A percentile compares a stretch with the other conserved stretches of the same genome.
These are phyloP conservation scores for Eucalyptus polybractea DNA, from an alignment of 345 rosid species.

Conservation along the genomic window DNA sequence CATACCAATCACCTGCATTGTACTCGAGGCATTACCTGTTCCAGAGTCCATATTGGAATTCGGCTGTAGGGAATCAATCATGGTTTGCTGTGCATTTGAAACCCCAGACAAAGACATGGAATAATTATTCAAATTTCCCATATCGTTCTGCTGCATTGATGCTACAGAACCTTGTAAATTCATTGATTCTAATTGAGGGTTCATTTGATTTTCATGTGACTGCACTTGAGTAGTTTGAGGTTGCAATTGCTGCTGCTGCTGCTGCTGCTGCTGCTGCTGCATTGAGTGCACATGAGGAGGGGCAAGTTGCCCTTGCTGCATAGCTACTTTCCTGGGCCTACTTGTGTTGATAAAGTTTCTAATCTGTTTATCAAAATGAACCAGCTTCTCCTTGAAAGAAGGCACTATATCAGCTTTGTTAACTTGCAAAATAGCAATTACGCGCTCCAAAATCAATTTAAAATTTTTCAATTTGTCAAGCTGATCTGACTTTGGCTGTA, in stretches of 20 bases:
- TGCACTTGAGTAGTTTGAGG: conserved; percentile 44
- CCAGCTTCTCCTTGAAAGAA: conserved; percentile 54
- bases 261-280: no score
- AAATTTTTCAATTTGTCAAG: conserved; percentile 53
- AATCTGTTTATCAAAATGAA: conserved; percentile 66
- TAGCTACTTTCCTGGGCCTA: conserved; percentile 40
- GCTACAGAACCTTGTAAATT: conserved; percentile 43
- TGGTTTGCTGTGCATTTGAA: conserved; percentile 48
- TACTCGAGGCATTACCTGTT: conserved; percentile 50
- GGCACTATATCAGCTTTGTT: conserved; percentile 35
- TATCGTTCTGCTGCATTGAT: conserved; percentile 43
- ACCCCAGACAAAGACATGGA: conserved; percentile 54
- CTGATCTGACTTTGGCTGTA: conserved; percentile 63
- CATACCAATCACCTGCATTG: conserved; percentile 48
- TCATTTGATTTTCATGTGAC: conserved; percentile 60
- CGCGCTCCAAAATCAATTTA: conserved; percentile 59
- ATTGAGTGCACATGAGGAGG: conserved; percentile 39
- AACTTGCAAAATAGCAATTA: conserved; percentile 38
- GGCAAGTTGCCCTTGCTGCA: conserved; percentile 63
- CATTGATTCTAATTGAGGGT: conserved; percentile 56
- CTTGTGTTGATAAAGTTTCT: conserved; percentile 31
- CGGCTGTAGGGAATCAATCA: conserved; percentile 51
- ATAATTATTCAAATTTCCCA: conserved; percentile 58
- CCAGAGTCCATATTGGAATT: conserved; percentile 50
- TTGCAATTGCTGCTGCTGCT: conserved; percentile 26